Percentiles rank a stretch among this genome's conserved stretches.
Evolutionary conservation across 2,329 filamentous ascomycete species (phyloP).

Genomic region (Volutella citrinella): DNA sequence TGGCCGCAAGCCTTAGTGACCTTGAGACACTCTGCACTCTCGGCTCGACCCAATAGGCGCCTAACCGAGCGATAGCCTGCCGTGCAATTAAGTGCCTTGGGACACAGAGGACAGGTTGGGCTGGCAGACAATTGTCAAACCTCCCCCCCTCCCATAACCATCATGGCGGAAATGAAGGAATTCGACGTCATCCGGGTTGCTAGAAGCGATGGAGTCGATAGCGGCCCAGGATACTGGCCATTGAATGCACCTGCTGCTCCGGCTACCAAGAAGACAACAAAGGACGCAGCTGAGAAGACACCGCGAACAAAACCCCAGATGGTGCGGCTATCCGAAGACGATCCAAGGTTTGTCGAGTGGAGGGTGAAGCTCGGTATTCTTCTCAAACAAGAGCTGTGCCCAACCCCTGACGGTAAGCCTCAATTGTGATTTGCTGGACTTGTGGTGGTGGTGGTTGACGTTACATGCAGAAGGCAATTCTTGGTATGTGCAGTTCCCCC

Average conservation of each 20-base stretch:
- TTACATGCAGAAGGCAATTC: constrained; percentile 37
- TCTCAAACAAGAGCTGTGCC: constrained; percentile 43
- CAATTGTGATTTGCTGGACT: no score
- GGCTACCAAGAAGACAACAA: constrained; percentile 34
- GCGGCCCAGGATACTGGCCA: constrained; percentile 44
- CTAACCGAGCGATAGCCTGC: no score
- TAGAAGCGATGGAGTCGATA: constrained; percentile 45
- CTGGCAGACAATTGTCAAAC: no score
- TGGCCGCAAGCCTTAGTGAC: no score
- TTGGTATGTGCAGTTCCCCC: constrained; percentile 44
- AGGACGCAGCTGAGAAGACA: constrained; percentile 34
- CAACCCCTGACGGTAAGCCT: constrained; percentile 37
- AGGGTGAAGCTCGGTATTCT: constrained; percentile 43
- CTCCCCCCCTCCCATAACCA: no score
- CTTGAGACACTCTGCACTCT: no score
- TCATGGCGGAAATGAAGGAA: constrained; percentile 35
- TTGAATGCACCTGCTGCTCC: constrained; percentile 23
- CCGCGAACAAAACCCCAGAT: constrained; percentile 42
- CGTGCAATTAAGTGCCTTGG: no score
- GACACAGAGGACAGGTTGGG: no score
- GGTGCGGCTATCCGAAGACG: constrained; percentile 40
- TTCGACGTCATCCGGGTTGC: constrained; percentile 41
- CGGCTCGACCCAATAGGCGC: no score
- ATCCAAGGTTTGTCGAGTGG: constrained; percentile 44
- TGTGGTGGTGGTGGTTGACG: no score